Base-by-base conservation (phyloP, 1,139 yeast species). In the Wickerhamiella infanticola region DNA sequence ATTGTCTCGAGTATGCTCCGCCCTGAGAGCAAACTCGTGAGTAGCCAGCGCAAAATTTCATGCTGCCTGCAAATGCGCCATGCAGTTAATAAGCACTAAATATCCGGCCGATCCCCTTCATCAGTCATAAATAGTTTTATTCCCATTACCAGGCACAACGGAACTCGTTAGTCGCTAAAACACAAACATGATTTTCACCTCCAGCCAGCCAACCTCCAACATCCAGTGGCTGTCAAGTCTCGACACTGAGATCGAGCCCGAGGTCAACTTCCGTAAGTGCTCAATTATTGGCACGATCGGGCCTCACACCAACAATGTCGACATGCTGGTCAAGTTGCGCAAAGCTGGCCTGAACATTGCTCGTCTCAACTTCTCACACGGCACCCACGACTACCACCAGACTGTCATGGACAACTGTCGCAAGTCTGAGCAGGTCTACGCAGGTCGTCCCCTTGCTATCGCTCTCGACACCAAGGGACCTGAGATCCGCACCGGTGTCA, bases 401-500 rank as follows among this genome's bases (percentile, higher is more conserved):
- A 72, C 85, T 52, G 98, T 93, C 59, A 72, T 90, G 67, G 96
- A 90, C 75, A 88, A 90, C 64, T 85, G 96, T 58, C 82, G 94
- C 70, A 79, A 84, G 68, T 86, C 97, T 51, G 96, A 84, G 69
- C 79, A 79, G 67, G 67, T 81, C 50, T 86, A 81, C 68, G 78
- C 83, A 55, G 97, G 97, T 59, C 83, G 97, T 73, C 98, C 97
- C 47, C 75, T 90, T 62, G 97, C 95, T 53, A 86, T 90, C 68
- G 99, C 99, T 55, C 78, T 90, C 61, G 99, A 90, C 69, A 93
- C 98, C 66, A 93, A 90, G 77, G 99, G 99, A 58, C 98, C 99
- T 55, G 98, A 93, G 73, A 90, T 90, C 70, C 84, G 98, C 76
- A 88, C 98, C 48, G 98, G 99, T 69, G 79, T 85, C 66, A 93